Evolutionary conservation across 257 asterid genomes (phyloP).

Genomic region (Parsonsia alboflavescens): DNA sequence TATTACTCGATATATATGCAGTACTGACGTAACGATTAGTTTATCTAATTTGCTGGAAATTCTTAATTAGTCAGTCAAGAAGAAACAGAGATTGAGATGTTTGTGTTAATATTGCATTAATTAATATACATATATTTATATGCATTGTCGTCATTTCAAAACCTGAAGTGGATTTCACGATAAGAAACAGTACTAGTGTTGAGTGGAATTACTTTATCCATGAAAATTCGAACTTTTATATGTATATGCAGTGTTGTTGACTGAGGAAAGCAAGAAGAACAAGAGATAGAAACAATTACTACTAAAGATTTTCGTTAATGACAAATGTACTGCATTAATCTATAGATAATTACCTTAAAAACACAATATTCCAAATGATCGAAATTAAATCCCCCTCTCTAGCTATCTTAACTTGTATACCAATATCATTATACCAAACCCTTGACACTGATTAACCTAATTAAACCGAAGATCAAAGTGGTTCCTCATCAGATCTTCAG

Average conservation of each 20-base stretch:
- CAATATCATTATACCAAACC: slow-evolving; percentile 32
- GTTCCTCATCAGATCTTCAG: slow-evolving; percentile 9
- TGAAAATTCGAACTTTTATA: background rate
- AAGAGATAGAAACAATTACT: slow-evolving; percentile 6
- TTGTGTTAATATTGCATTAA: too few species aligned
- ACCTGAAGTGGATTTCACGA: background rate
- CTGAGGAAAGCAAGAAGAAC: background rate
- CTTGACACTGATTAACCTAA: slow-evolving; percentile 20
- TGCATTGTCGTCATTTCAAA: background rate
- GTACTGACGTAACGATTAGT: too few species aligned
- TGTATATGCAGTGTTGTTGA: background rate
- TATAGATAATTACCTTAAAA: slow-evolving; percentile 5
- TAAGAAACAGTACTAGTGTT: too few species aligned
- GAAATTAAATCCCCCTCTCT: slow-evolving; percentile 33
- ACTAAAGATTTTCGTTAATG: background rate
- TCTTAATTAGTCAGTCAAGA: too few species aligned
- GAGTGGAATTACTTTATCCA: background rate
- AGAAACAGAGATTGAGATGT: too few species aligned
- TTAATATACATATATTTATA: background rate
- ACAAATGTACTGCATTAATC: background rate
- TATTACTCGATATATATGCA: too few species aligned
- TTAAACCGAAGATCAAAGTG: background rate
- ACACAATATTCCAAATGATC: too few species aligned
- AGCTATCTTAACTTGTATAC: slow-evolving; percentile 34
- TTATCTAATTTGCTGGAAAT: too few species aligned